Evolutionary conservation across 2,329 filamentous ascomycete species (phyloP).

Genomic region (Seiridium unicorne): DNA sequence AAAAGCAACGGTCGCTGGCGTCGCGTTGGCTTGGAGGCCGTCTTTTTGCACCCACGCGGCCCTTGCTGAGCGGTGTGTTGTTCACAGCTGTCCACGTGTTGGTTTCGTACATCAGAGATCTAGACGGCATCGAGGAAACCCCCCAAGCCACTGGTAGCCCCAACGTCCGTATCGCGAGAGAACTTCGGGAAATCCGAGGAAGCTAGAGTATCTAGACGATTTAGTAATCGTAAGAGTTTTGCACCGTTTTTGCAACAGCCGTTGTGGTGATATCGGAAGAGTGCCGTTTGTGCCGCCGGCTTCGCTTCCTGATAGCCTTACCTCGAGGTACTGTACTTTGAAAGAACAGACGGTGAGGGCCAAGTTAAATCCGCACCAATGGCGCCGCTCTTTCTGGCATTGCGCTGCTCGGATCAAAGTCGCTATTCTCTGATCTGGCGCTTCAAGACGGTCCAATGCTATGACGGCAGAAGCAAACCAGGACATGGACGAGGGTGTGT

Average conservation of each 20-base stretch:
- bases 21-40: not conserved
- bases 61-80: not conserved
- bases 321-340: not conserved
- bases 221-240: not conserved
- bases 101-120: not conserved
- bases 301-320: not conserved
- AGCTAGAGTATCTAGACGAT: not conserved
- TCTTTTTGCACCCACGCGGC: not conserved
- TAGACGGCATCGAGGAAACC: not conserved
- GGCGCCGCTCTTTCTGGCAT: not conserved
- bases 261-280: not conserved
- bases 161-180: not conserved
- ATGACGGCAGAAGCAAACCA: not conserved
- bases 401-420: not conserved
- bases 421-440: not conserved
- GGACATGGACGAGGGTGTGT: slow-evolving; percentile 5
- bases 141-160: not conserved
- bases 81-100: not conserved
- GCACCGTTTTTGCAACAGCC: not conserved
- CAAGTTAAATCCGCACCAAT: not conserved
- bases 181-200: not conserved
- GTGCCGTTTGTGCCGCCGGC: not conserved
- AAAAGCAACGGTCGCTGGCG: not conserved
- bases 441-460: not conserved
- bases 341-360: not conserved